Evolutionary conservation across 1,284 basidiomycete species (phyloP).

Genomic region (Pholiota adiposa): DNA sequence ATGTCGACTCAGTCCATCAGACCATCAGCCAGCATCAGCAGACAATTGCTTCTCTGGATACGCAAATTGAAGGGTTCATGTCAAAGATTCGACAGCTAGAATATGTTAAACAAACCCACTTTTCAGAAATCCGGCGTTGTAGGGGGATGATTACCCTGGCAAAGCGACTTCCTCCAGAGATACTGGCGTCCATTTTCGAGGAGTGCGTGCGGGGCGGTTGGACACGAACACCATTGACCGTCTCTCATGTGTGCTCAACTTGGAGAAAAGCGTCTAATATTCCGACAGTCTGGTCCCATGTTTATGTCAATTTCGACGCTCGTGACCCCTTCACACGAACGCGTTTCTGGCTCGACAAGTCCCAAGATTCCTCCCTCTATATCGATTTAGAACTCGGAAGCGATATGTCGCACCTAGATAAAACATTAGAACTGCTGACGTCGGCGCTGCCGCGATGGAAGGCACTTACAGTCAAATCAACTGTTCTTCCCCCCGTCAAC

Average conservation of each 20-base stretch:
- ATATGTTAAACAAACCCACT: conserved; percentile 44
- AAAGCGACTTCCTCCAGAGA: conserved; percentile 55
- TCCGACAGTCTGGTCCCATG: conserved; percentile 61
- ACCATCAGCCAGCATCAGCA: conserved; percentile 44
- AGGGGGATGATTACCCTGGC: conserved; percentile 59
- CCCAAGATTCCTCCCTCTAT: conserved; percentile 33
- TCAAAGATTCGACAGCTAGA: conserved; percentile 47
- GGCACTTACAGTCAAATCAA: conserved; percentile 44
- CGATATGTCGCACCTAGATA: conserved; percentile 30
- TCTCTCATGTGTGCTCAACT: conserved; percentile 62
- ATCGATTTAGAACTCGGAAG: conserved; percentile 47
- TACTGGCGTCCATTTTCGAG: conserved; percentile 60
- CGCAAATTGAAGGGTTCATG: conserved; percentile 45
- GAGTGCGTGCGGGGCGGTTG: conserved; percentile 54
- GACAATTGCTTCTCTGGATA: conserved; percentile 44
- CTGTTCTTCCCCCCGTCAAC: conserved; percentile 41
- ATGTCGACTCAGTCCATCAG: conserved; percentile 24
- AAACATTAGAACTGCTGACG: conserved; percentile 46
- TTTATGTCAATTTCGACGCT: conserved; percentile 55
- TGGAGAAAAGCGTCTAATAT: conserved; percentile 59
- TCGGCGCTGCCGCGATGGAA: conserved; percentile 48
- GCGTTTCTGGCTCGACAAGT: conserved; percentile 54
- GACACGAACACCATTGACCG: conserved; percentile 56
- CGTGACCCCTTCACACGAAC: conserved; percentile 47
- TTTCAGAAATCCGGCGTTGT: conserved; percentile 45